These are phyloP conservation scores for Suillus luteus DNA, from an alignment of 768 basidiomycete genomes.

Conservation along the genomic window DNA sequence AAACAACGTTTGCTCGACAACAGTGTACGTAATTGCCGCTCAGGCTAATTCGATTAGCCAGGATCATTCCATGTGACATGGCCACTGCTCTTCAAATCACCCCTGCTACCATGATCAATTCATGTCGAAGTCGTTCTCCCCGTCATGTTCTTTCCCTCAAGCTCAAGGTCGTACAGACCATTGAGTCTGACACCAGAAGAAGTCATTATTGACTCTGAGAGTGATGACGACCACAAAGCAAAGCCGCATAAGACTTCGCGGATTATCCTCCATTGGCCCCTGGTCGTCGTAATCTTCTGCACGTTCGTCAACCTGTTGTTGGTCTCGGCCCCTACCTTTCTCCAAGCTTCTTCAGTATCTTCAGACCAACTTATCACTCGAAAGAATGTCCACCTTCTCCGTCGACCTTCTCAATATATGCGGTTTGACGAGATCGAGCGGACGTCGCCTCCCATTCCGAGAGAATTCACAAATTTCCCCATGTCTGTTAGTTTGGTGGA, in stretches of 20 bases:
- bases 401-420: conserved; percentile 4
- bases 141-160: background rate
- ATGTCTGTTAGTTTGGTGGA: conserved; percentile 3
- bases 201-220: conserved; percentile 1
- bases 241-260: background rate
- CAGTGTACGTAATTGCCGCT: background rate
- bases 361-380: background rate
- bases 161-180: background rate
- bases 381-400: background rate
- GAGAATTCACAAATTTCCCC: background rate
- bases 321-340: background rate
- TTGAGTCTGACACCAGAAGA: conserved; percentile 2
- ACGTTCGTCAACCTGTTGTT: background rate
- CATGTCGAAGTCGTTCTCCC: background rate
- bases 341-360: background rate
- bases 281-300: conserved; percentile 1
- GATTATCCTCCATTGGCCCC: background rate
- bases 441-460: background rate
- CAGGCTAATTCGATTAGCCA: background rate
- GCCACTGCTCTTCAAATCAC: background rate
- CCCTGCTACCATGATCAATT: background rate
- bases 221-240: background rate
- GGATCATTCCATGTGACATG: background rate
- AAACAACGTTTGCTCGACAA: no score
- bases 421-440: background rate